Evolutionary conservation across 257 asterid species (phyloP).

Genomic region (Eucommia ulmoides): DNA sequence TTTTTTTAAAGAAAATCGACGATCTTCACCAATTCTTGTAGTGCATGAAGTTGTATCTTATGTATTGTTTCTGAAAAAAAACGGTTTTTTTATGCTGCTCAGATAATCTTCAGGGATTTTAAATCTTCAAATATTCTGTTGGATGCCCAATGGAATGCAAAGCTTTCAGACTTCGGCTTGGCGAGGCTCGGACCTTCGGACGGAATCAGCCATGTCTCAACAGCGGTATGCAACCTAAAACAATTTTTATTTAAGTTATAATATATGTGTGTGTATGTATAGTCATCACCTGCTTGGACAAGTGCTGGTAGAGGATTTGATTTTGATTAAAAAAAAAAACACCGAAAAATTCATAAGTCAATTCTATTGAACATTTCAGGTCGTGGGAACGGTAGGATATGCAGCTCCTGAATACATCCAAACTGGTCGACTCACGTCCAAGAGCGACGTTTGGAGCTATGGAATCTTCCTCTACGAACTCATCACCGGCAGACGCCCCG

Average conservation of each 20-base stretch:
- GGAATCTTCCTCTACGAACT: slow-evolving; percentile 90
- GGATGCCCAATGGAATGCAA: slow-evolving; percentile 78
- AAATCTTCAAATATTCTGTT: slow-evolving; percentile 85
- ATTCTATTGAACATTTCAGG: too few species aligned
- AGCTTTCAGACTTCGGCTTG: slow-evolving; percentile 84
- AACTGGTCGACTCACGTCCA: slow-evolving; percentile 79
- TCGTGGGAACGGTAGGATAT: slow-evolving; percentile 90
- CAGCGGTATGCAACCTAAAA: slow-evolving; percentile 75
- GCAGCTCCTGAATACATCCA: slow-evolving; percentile 94
- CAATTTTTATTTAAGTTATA: too few species aligned
- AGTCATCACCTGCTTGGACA: too few species aligned
- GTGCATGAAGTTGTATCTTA: too few species aligned
- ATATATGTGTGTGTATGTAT: too few species aligned
- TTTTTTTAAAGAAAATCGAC: too few species aligned
- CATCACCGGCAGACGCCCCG: slow-evolving; percentile 79
- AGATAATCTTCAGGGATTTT: slow-evolving; percentile 89
- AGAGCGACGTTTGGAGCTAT: slow-evolving; percentile 92
- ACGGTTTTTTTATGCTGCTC: slow-evolving; percentile 15
- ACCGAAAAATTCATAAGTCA: too few species aligned
- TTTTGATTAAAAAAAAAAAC: too few species aligned
- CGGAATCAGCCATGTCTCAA: slow-evolving; percentile 76
- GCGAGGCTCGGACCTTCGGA: slow-evolving; percentile 80
- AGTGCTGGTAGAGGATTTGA: too few species aligned
- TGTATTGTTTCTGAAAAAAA: too few species aligned
- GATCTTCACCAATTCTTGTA: too few species aligned